Evolutionary conservation across 257 asterid species (phyloP), one percentile per base, ranked within the genome.

Genomic region (Solanum sitiens): DNA sequence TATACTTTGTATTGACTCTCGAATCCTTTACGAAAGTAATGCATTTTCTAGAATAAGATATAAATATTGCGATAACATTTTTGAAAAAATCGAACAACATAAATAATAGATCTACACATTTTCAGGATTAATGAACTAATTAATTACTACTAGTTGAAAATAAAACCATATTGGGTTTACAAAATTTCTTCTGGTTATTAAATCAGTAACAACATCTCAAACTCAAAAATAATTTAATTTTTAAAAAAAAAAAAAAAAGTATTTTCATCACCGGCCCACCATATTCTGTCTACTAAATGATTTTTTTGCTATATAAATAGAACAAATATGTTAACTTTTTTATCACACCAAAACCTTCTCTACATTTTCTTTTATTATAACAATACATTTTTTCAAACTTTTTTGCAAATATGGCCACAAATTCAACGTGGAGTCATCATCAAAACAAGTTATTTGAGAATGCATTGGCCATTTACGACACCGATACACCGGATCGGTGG

Each of bases 361-460:
- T 30, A 30, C 44, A 16, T 27, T 53, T 80, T 50, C 45, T 80
- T 80, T 30, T 5, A 25, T 11, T 30, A 45, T 18, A 3, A 50
- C 16, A 4, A 27, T 40, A 4, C 4, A 1, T n/a, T 37, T 14
- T n/a, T 11, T 32, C 39, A 2, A 2, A 33, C 33, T 8, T 13
- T 63, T 42, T 53, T 61, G n/a, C 63, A 70, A 85, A 13, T 16
- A 45, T 84, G 74, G 68, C 30, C 83, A 25, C 95, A 4, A 91
- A 73, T 47, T 89, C 95, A 11, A 77, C 87, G 0, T 95, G 98
- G 98, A 94, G 93, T 0, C 76, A 88, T 2, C 87, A 73, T 90
- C 91, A 95, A 86, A 95, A 95, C 93, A 94, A 94, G 95, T 74
- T 73, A 74, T 95, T 95, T 74, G 98, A 95, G 91, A 89, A 93